Percentiles rank a stretch among this genome's conserved stretches.
These are phyloP conservation scores for Alternaria longipes DNA, from an alignment of 2,329 filamentous ascomycete species.

Conservation along the genomic window DNA sequence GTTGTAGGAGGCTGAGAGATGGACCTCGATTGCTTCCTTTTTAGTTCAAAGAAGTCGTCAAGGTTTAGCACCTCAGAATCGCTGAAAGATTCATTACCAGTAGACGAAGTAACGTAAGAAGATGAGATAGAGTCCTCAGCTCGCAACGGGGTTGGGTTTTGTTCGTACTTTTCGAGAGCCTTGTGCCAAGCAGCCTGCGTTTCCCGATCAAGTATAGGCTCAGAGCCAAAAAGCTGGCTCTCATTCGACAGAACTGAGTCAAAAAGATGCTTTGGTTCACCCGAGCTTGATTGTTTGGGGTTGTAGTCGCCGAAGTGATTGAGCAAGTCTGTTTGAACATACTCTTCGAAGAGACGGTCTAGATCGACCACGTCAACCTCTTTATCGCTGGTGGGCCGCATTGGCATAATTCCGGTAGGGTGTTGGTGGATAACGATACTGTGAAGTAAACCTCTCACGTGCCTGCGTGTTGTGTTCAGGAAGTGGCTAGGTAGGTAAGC, in stretches of 20 bases:
- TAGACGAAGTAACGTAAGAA: constrained; percentile 38
- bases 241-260: constrained; percentile 61
- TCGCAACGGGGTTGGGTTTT: constrained; percentile 57
- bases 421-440: constrained; percentile 38
- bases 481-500: constrained; percentile 24
- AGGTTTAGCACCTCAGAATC: constrained; percentile 46
- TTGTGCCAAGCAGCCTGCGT: constrained; percentile 63
- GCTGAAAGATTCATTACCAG: constrained; percentile 42
- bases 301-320: constrained; percentile 56
- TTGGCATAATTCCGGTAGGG: constrained; percentile 43
- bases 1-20: constrained; percentile 48
- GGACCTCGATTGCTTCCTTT: constrained; percentile 37
- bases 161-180: constrained; percentile 61
- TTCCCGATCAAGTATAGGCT: constrained; percentile 60
- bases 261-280: constrained; percentile 63
- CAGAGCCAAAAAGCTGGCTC: constrained; percentile 58
- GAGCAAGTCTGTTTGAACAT: constrained; percentile 66
- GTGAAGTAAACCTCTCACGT: constrained; percentile 41
- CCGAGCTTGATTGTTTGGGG: constrained; percentile 59
- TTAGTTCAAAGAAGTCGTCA: constrained; percentile 40
- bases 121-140: constrained; percentile 38
- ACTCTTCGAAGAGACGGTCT: constrained; percentile 71
- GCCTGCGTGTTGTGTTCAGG: constrained; percentile 24
- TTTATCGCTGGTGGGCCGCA: constrained; percentile 62
- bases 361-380: constrained; percentile 64